Conservation (phyloP, 2,329 filamentous ascomycete genomes). For the Fusarium sp. region DNA sequence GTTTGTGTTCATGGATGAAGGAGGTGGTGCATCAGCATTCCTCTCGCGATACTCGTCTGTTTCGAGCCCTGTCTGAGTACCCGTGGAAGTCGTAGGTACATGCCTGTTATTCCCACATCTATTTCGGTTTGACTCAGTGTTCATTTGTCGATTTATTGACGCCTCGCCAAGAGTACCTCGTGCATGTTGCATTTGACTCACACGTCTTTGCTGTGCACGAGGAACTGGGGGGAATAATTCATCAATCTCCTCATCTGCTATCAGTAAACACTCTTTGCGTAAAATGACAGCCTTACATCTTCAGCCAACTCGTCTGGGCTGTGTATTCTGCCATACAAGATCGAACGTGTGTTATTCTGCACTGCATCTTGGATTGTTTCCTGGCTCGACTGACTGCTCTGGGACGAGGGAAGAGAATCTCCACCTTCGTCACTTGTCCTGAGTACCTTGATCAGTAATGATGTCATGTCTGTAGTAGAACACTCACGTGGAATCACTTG, state of each 20-base stretch:
- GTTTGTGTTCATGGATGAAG: not conserved
- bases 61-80: not conserved
- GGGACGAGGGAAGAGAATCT: not conserved
- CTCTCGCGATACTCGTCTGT: not conserved
- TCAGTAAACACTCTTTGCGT: not conserved
- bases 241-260: not conserved
- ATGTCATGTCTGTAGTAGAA: accelerated
- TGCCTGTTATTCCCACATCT: accelerated
- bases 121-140: accelerated
- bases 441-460: accelerated
- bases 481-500: not conserved
- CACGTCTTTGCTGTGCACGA: not conserved
- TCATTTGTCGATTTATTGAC: not conserved
- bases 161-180: not conserved
- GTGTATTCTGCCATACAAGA: accelerated
- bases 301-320: slow-evolving; percentile 14
- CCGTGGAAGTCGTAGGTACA: not conserved
- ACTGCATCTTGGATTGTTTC: accelerated
- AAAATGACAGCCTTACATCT: not conserved
- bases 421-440: not conserved
- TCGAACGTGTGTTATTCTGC: accelerated
- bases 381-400: not conserved
- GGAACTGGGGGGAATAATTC: not conserved
- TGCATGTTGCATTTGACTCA: not conserved
- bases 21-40: not conserved